Evolutionary conservation across 2,329 filamentous ascomycete species (phyloP).

Genomic region (Neofusicoccum cordaticola): DNA sequence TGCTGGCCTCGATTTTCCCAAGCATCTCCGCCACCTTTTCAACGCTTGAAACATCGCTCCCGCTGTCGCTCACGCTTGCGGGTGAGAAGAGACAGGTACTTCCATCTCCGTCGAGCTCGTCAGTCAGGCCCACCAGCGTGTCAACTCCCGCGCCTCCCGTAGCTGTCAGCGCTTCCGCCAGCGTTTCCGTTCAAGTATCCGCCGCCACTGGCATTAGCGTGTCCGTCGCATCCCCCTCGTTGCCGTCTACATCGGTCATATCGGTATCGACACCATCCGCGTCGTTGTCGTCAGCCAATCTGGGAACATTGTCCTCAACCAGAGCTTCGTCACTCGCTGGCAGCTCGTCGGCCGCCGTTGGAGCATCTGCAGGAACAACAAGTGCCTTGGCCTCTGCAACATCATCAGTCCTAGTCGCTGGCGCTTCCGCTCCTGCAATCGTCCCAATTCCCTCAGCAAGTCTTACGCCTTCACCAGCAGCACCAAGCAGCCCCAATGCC

Average conservation of each 20-base stretch:
- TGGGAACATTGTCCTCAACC: background rate
- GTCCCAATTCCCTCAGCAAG: background rate
- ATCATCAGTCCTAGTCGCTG: background rate
- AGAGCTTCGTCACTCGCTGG: background rate
- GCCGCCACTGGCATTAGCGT: background rate
- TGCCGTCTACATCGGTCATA: background rate
- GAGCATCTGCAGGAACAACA: background rate
- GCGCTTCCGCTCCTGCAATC: background rate
- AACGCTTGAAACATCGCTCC: background rate
- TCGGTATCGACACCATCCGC: background rate
- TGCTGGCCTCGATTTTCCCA: background rate
- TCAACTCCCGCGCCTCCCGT: background rate
- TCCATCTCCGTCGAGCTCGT: background rate
- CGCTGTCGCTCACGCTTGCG: background rate
- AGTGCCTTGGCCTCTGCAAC: background rate
- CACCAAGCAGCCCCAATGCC: background rate
- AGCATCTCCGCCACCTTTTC: background rate
- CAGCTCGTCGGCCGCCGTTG: background rate
- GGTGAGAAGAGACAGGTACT: background rate
- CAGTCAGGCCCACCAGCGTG: background rate
- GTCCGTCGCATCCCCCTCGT: background rate
- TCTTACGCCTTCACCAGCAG: background rate
- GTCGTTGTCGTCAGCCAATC: background rate
- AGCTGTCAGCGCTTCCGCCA: slow-evolving; percentile 1
- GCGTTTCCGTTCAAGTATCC: background rate